These are phyloP conservation scores for Pyrenophora tritici-repentis DNA, from an alignment of 2,329 filamentous ascomycete species.

Conservation along the genomic window DNA sequence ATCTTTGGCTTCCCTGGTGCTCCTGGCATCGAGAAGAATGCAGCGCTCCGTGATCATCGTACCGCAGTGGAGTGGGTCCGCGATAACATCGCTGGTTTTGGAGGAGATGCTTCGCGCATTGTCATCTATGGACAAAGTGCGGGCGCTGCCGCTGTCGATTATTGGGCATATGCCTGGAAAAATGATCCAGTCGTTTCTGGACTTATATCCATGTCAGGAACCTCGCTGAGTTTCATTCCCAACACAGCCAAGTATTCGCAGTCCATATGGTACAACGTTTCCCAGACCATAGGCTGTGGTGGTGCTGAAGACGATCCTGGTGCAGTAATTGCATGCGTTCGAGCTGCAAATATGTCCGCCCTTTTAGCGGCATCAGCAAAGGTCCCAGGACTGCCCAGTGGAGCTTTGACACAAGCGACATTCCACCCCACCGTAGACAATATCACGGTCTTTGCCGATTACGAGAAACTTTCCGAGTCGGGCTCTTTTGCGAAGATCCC, in stretches of 20 bases:
- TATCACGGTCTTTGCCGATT: constrained; percentile 37
- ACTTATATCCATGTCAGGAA: constrained; percentile 56
- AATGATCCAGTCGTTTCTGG: constrained; percentile 57
- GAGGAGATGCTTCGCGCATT: constrained; percentile 48
- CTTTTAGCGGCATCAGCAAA: constrained; percentile 34
- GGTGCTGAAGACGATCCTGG: constrained; percentile 25
- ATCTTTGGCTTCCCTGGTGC: constrained; percentile 49
- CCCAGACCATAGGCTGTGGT: constrained; percentile 46
- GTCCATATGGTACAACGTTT: constrained; percentile 45
- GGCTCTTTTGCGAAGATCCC: constrained; percentile 34
- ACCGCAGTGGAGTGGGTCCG: constrained; percentile 47
- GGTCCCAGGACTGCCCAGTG: constrained; percentile 33
- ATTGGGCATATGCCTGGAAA: constrained; percentile 55
- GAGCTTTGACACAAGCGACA: constrained; percentile 28
- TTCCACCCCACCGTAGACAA: constrained; percentile 43
- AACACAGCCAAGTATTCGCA: constrained; percentile 34
- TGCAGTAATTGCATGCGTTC: constrained; percentile 46
- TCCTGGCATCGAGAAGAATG: constrained; percentile 43
- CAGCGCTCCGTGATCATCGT: constrained; percentile 40
- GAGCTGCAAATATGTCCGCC: constrained; percentile 27
- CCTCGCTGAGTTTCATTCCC: constrained; percentile 41
- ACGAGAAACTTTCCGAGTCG: constrained; percentile 26
- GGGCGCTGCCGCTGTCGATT: constrained; percentile 52
- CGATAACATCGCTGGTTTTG: constrained; percentile 49
- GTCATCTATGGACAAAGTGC: constrained; percentile 49